Evolutionary conservation across 164 flowering plant species (phyloP), one percentile per base, ranked within the genome.

Genomic region (Tinospora cordifolia): DNA sequence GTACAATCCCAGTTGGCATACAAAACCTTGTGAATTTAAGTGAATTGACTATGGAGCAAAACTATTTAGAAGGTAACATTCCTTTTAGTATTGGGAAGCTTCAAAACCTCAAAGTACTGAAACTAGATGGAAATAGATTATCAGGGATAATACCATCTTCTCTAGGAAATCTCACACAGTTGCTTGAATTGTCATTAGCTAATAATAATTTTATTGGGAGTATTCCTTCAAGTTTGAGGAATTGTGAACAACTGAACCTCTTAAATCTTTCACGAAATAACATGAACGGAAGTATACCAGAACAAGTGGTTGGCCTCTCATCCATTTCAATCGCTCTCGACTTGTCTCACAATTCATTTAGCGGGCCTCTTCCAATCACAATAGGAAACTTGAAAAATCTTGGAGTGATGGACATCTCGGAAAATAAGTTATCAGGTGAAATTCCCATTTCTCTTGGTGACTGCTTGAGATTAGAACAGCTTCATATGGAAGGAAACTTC

Each of bases 391-490:
- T 68, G 40, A 34, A 17, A 30, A 68, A 22, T 51, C 40, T 68
- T 51, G 62, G 41, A 14, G 10, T 12, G 9, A 19, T 72, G 9
- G 39, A 36, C 46, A 12, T 66, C 6, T 66, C 46, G 5, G 0
- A 34, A 3, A 70, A 71, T 27, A 70, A 46, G 46, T 17, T 70
- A 60, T 62, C 60, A 0, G 59, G 59, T 27, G 54, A 65, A 65
- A 66, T 72, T 39, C 74, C 74, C 6, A 40, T 15, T 11, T 54
- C 63, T 13, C 54, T 72, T 44, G 57, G 63, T 17, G 17, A 66
- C 39, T 66, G 74, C 39, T 40, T 39, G 30, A 14, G 36, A 8
- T 66, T 72, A 38, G 54, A 36, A 58, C 7, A 0, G 3, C 69
- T 72, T n/a, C 9, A 7, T 54, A 0, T 72, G 19, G 38, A 38